Conservation (phyloP, 768 basidiomycete genomes). For the Glaciozyma martinii region DNA sequence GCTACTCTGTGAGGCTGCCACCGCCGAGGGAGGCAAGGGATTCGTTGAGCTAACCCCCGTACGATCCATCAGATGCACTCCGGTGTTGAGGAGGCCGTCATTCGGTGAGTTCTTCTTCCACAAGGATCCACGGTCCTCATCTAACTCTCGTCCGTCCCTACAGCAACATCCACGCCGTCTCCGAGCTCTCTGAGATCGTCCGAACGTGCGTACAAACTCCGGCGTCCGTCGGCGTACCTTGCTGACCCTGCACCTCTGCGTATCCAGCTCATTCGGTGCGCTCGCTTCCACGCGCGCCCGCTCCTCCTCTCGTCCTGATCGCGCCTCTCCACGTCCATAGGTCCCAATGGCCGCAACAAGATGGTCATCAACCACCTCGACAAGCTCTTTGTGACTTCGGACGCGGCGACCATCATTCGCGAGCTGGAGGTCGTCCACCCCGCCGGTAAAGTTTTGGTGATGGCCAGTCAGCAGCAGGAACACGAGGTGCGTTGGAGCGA, state of each 20-base stretch:
- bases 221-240: neutral
- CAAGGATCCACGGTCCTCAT: neutral
- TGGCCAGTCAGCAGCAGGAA: slow-evolving; percentile 96
- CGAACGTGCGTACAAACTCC: slow-evolving; percentile 48
- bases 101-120: slow-evolving; percentile 45
- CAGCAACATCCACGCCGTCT: slow-evolving; percentile 91
- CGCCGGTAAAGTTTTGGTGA: slow-evolving; percentile 96
- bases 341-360: slow-evolving; percentile 78
- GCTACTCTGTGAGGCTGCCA: slow-evolving; percentile 64
- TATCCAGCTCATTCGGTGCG: slow-evolving; percentile 26
- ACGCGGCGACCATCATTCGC: slow-evolving; percentile 95
- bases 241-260: neutral
- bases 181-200: slow-evolving; percentile 87
- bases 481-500: slow-evolving; percentile 54
- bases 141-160: neutral
- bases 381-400: slow-evolving; percentile 89
- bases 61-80: slow-evolving; percentile 45
- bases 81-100: slow-evolving; percentile 93
- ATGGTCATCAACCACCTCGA: slow-evolving; percentile 96
- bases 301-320: neutral
- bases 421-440: slow-evolving; percentile 99
- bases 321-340: neutral
- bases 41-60: neutral
- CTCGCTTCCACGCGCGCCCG: neutral
- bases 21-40: neutral